Base-by-base conservation (phyloP, 148 eudicot species). In the Rheum nobile region DNA sequence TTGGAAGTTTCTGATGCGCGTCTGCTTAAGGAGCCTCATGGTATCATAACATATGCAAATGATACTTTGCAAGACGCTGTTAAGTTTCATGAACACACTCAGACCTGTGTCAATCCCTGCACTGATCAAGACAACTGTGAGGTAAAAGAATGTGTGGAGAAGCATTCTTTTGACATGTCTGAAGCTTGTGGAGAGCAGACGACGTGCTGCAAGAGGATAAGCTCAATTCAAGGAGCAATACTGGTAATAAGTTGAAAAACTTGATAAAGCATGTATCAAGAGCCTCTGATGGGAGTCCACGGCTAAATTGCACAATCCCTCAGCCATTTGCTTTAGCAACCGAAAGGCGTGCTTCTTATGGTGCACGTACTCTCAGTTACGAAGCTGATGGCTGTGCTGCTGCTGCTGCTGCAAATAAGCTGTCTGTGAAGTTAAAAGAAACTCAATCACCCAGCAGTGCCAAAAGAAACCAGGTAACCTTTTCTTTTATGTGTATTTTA, bases 281-380 rank as follows among this genome's bases (percentile, higher is more conserved):
- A 82, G 44, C 85, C 48, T 75, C 79, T 74, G 65, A 67, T 55
- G 80, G 83, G 72, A 84, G 73, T 80, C 80, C 74, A 52, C 85
- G 87, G 63, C 74, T 70, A 19, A 84, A 83, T 59, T 85, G 85
- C 84, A 92, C 97, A 59, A 80, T 90, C 80, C 95, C 97, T 0
- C 92, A 82, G 72, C 97, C 95, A 77, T 89, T 92, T 88, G 83
- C 93, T 80, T 80, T 92, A 81, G 93, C 96, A 72, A 92, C 97
- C 73, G 97, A 89, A 80, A 90, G 81, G 78, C 91, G 97, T 52
- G 95, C 95, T 52, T 83, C 82, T 21, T 71, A 14, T 73, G 88
- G 78, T 47, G 67, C 74, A 77, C 97, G 88, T 19, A 83, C 86
- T 77, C 52, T 50, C 74, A 88, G 84, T 50, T 50, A 43, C 52